Evolutionary conservation across 345 rosid species (phyloP).

Genomic region (Tarenaya hassleriana): DNA sequence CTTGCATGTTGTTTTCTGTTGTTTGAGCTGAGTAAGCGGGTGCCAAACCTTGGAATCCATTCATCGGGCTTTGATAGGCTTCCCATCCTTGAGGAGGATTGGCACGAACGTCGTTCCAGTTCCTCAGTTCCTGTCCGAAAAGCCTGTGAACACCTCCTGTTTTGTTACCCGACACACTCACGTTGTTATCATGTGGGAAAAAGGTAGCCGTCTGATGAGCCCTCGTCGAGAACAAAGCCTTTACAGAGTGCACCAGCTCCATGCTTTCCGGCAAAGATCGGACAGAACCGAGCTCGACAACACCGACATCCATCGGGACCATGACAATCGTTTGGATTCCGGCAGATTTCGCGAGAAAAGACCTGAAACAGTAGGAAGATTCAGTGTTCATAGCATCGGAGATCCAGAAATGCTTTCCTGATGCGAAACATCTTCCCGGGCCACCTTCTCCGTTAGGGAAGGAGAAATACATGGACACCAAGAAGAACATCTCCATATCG

Average conservation of each 20-base stretch:
- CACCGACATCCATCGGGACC: conserved; percentile 85
- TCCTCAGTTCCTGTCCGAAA: conserved; percentile 73
- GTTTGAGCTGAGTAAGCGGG: conserved; percentile 34
- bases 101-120: conserved; percentile 26
- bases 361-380: conserved; percentile 77
- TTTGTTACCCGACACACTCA: conserved; percentile 3
- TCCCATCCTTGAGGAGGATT: conserved; percentile 41
- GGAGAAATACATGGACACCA: conserved; percentile 97
- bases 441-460: conserved; percentile 87
- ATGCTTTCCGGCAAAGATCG: conserved; percentile 65
- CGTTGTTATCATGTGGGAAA: too few species aligned
- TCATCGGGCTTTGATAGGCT: conserved; percentile 36
- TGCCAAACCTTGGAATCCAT: conserved; percentile 35
- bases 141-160: conserved; percentile 52
- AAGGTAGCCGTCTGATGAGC: not conserved
- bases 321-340: conserved; percentile 76
- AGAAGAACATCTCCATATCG: conserved; percentile 84
- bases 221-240: conserved; percentile 43
- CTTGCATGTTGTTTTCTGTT: conserved; percentile 37
- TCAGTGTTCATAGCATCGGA: conserved; percentile 39
- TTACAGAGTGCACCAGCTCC: conserved; percentile 49
- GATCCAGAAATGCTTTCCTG: conserved; percentile 74
- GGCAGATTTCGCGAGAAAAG: conserved; percentile 71
- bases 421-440: conserved; percentile 76
- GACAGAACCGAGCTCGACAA: conserved; percentile 92